phyloP scores from a whole-genome alignment of 2,329 filamentous ascomycete genomes.

The Didymella segeticola region DNA sequence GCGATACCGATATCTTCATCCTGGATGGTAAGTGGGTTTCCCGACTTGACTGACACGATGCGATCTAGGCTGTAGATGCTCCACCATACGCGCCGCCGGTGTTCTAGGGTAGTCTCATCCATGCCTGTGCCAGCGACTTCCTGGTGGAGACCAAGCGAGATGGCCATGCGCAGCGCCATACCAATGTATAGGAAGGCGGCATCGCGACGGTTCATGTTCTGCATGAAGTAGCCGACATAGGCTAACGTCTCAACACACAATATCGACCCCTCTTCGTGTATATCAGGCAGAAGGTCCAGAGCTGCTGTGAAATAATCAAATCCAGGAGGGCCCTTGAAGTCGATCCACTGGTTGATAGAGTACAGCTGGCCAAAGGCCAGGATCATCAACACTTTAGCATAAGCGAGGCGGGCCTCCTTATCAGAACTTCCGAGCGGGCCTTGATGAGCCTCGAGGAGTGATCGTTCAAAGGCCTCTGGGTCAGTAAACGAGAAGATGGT shows the following conservation, averaged over 20 bases:
- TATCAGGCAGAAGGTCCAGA: slow-evolving; percentile 5
- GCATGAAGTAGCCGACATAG: slow-evolving; percentile 11
- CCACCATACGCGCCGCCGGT: slow-evolving; percentile 9
- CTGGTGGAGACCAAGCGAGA: slow-evolving; percentile 6
- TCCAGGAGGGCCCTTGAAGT: slow-evolving; percentile 6
- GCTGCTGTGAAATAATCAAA: slow-evolving; percentile 11
- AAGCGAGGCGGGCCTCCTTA: neutral
- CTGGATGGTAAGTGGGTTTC: slow-evolving; percentile 9
- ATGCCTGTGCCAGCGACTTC: neutral
- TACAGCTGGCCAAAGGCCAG: slow-evolving; percentile 8
- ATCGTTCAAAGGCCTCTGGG: slow-evolving; percentile 4
- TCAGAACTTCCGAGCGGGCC: slow-evolving; percentile 3
- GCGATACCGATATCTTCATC: slow-evolving; percentile 11
- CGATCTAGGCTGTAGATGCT: slow-evolving; percentile 11
- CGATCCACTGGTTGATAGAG: slow-evolving; percentile 11
- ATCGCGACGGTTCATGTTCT: slow-evolving; percentile 11
- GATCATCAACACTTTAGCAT: slow-evolving; percentile 9
- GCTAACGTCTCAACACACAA: slow-evolving; percentile 3
- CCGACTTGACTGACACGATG: slow-evolving; percentile 9
- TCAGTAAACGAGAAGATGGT: slow-evolving; percentile 8
- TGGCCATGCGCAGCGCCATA: slow-evolving; percentile 8
- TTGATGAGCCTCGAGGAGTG: slow-evolving; percentile 1
- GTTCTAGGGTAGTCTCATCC: slow-evolving; percentile 1
- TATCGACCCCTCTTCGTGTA: slow-evolving; percentile 9
- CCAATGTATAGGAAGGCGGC: slow-evolving; percentile 10